These are phyloP conservation scores for Fagopyrum esculentum DNA, from an alignment of 148 eudicot genomes.

Conservation along the genomic window DNA sequence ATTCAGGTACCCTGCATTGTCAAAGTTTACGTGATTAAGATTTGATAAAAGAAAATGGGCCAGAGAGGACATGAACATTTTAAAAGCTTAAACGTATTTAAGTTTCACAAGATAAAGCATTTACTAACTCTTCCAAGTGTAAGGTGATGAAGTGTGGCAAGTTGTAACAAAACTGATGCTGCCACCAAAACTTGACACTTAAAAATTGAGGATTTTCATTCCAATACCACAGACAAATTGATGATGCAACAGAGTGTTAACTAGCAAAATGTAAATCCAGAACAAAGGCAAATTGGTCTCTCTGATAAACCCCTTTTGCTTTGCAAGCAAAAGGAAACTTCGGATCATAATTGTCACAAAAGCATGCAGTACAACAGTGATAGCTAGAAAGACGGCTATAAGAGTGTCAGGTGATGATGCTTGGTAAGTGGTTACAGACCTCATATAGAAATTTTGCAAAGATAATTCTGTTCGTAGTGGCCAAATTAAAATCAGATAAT, in stretches of 20 bases:
- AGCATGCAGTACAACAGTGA: not conserved
- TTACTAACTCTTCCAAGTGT: not conserved
- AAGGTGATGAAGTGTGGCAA: too few species aligned
- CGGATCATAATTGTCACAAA: not conserved
- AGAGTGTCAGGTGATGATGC: not conserved
- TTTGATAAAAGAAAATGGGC: not conserved
- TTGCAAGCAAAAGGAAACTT: not conserved
- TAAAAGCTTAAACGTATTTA: not conserved
- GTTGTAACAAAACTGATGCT: too few species aligned
- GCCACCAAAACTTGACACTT: not conserved
- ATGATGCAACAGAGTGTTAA: not conserved
- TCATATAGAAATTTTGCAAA: not conserved
- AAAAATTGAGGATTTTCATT: not conserved
- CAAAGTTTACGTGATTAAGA: not conserved
- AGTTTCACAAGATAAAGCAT: not conserved
- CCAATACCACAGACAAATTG: not conserved
- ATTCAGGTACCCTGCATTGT: conserved; percentile 41
- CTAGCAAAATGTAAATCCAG: not conserved
- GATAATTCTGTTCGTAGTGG: not conserved
- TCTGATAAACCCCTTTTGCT: not conserved
- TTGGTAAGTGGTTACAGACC: not conserved
- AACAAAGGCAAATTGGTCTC: not conserved
- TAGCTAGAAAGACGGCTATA: not conserved
- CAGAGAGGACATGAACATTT: not conserved
- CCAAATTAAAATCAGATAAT: not conserved